Base-by-base conservation (phyloP, 306 rosid species). In the Benincasa hispida region DNA sequence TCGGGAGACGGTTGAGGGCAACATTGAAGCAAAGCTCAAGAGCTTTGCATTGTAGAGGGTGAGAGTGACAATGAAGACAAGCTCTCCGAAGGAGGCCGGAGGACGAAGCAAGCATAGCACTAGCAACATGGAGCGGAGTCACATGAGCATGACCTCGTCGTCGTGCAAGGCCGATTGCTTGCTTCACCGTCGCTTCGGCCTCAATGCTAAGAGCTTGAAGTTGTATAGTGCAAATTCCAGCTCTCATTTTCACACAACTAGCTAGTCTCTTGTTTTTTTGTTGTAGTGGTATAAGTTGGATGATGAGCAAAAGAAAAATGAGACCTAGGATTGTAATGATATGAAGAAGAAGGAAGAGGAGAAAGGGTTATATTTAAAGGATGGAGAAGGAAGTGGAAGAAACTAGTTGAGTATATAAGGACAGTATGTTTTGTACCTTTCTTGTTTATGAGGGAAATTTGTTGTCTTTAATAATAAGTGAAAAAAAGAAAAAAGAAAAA, bases 71-170 rank as follows among this genome's bases (percentile, higher is more conserved):
- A 13, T 92, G 92, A 30, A 92, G 83, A 72, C 98, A 92, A 53
- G 98, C 98, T 77, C 85, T 87, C n/a, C 89, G 54, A 5, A 92
- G 85, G 59, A 92, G 87, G 0, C 96, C 91, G 4, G 92, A 59
- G 24, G 98, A 84, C 0, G 89, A 83, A 28, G 92, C 87, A 51
- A 92, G 98, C 98, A 92, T 92, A 19, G 96, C 86, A 47, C 90
- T 92, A 1, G 98, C 96, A 24, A 92, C 98, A 78, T 92, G 98
- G 47, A 92, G 96, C n/a, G 98, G 98, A 10, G 98, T 92, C 63
- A 92, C 98, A 55, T 92, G 98, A 19, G 96, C 88, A 70, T 92
- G 98, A 6, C 98, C 98, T 32, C 98, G 78, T 68, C 96, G 81
- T 39, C 89, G 87, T 6, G 98, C 94, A 0, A 92, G 91, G 41